These are phyloP conservation scores for Leptographium wingfieldii DNA, from an alignment of 2,329 filamentous ascomycete genomes.

Conservation along the genomic window DNA sequence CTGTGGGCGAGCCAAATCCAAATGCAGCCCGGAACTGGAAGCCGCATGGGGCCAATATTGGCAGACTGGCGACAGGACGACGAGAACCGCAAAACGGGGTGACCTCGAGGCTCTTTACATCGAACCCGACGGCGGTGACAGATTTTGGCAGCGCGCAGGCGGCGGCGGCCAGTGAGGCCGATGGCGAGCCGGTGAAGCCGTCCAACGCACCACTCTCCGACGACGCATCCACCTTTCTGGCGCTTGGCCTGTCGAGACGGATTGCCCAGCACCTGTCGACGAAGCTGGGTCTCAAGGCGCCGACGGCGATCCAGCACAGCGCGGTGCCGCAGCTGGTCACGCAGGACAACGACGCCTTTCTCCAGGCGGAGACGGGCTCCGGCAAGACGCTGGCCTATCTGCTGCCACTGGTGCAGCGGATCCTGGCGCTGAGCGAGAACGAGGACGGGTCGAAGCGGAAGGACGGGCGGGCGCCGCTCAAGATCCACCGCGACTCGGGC, in stretches of 20 bases:
- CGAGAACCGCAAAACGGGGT: slow-evolving; percentile 27
- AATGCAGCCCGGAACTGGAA: neutral
- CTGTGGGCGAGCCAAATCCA: neutral
- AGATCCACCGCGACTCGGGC: slow-evolving; percentile 72
- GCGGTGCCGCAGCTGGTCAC: slow-evolving; percentile 70
- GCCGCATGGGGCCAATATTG: neutral
- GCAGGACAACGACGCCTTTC: slow-evolving; percentile 79
- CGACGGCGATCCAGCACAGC: slow-evolving; percentile 88
- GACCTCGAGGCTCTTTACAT: slow-evolving; percentile 85
- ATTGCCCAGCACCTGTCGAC: slow-evolving; percentile 71
- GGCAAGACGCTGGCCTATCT: slow-evolving; percentile 97
- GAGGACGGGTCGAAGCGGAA: slow-evolving; percentile 29
- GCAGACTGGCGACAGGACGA: neutral
- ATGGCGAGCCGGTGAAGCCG: slow-evolving; percentile 49
- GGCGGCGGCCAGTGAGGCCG: slow-evolving; percentile 28
- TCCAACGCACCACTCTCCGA: slow-evolving; percentile 84
- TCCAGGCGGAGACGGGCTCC: slow-evolving; percentile 93
- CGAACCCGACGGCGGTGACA: slow-evolving; percentile 65
- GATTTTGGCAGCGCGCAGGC: slow-evolving; percentile 31
- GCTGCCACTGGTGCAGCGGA: slow-evolving; percentile 77
- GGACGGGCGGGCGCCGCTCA: slow-evolving; percentile 15
- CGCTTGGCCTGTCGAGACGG: slow-evolving; percentile 67
- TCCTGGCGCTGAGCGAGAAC: slow-evolving; percentile 60
- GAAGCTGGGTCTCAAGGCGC: slow-evolving; percentile 80
- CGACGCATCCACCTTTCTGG: slow-evolving; percentile 75